Conservation (phyloP, 768 basidiomycete species). For the Mycena galericulata region DNA sequence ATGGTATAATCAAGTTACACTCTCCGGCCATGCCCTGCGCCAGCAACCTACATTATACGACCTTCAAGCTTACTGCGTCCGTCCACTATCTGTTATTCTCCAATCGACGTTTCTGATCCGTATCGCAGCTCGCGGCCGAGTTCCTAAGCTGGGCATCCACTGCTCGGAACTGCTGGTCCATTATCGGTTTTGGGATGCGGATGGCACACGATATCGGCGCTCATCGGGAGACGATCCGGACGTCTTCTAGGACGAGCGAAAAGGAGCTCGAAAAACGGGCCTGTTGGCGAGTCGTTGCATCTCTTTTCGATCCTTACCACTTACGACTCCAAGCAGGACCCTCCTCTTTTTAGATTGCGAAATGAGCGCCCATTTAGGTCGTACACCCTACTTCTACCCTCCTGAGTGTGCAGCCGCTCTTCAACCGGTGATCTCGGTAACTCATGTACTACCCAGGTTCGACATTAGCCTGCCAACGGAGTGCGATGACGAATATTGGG, state of each 20-base stretch:
- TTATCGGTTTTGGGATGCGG: conserved; percentile 7
- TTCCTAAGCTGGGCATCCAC: background rate
- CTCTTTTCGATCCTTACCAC: background rate
- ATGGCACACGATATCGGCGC: conserved; percentile 6
- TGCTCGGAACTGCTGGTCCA: background rate
- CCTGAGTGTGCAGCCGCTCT: background rate
- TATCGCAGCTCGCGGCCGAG: background rate
- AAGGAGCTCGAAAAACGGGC: conserved; percentile 21
- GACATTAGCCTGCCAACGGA: background rate
- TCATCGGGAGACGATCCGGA: background rate
- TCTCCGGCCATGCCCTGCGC: conserved; percentile 2
- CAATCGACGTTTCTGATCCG: too few relatives aligned
- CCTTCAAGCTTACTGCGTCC: conserved; percentile 18
- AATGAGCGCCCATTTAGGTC: background rate
- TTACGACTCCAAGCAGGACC: background rate
- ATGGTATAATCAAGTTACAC: conserved; percentile 12
- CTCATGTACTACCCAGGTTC: background rate
- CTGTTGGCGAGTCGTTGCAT: background rate
- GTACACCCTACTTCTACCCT: background rate
- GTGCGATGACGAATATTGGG: conserved; percentile 10
- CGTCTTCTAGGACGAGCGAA: background rate
- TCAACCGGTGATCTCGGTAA: background rate
- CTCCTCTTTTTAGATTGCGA: too few relatives aligned
- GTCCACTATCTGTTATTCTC: background rate
- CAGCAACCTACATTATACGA: background rate